These are phyloP conservation scores for Pilaira anomala DNA, from an alignment of 192 early-diverging fungal genomes.

Conservation along the genomic window DNA sequence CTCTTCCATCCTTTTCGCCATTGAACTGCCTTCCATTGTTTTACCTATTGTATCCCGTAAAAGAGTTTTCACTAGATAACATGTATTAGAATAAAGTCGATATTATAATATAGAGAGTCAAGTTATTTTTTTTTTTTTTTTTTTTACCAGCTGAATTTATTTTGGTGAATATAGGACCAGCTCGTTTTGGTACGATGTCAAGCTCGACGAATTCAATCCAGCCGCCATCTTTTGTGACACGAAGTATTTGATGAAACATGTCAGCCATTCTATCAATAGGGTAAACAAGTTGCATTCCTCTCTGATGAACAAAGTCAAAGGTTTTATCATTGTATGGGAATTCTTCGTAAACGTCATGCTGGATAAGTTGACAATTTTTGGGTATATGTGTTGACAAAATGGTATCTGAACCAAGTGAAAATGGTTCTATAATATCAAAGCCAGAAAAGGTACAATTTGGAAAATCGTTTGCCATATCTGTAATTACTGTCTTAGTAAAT, in stretches of 20 bases:
- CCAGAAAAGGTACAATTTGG: conserved; percentile 15
- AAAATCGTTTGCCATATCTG: conserved; percentile 28
- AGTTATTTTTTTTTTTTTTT: not conserved
- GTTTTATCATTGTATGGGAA: not conserved
- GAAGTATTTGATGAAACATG: not conserved
- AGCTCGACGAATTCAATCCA: conserved; percentile 21
- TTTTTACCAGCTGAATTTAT: not conserved
- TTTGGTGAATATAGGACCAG: conserved; percentile 15
- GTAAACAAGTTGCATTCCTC: conserved; percentile 16
- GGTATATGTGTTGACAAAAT: not conserved
- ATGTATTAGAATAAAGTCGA: not conserved
- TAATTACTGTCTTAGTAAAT: not conserved
- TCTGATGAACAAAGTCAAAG: conserved; percentile 23
- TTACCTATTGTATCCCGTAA: not conserved
- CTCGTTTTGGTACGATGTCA: conserved; percentile 12
- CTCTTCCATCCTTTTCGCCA: not conserved
- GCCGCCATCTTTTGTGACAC: conserved; percentile 16
- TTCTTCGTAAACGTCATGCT: not conserved
- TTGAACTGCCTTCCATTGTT: not conserved
- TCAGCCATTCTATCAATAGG: not conserved
- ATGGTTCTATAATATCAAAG: conserved; percentile 7
- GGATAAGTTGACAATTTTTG: not conserved
- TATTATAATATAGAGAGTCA: not conserved
- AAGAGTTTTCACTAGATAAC: not conserved
- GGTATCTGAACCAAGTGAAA: not conserved